Base-by-base conservation (phyloP, 169 alveolate genomes). In the Blepharisma undulans region DNA sequence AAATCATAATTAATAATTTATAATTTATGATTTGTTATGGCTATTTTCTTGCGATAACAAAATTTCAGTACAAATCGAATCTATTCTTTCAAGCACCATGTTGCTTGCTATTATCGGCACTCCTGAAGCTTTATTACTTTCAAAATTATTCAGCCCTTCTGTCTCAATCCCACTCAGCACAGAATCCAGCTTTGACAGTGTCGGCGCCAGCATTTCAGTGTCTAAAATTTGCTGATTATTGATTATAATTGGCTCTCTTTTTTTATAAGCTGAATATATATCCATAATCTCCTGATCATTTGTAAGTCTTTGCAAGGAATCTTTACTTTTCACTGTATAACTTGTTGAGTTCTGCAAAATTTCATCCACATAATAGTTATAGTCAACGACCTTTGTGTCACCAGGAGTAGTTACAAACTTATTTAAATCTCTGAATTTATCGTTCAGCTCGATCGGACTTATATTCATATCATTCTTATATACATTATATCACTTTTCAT, bases 321-420 rank as follows among this genome's bases (percentile, higher is more conserved):
- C 33, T 74, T 74, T 22, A 5, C 80, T 74, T 22, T 25, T 74
- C 66, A 48, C 66, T 18, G 66, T 48, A 48, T 48, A 48, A 18
- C 66, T 48, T 2, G 29, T 18, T 25, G 80, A 74, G 18, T 34
- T 79, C 27, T 79, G 87, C 14, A 79, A 33, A 30, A 79, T 79
- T 33, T 79, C 87, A 33, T 79, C 87, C 7, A 79, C 87, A 33
- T 79, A 79, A 6, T 29, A 79, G 19, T 79, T 79, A 10, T 79
- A 79, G 19, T 79, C 61, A 7, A 79, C 80, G 19, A 18, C 80
- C 10, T 72, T 72, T 72, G 78, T 6, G 29, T 82, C 77, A 10
- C 34, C 89, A 2, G 74, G 78, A 22, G 19, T 18, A 8, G n/a
- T 10, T 0, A 82, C 78, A 6, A 30, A 72, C 19, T 78, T 78